Conservation (phyloP, 1,284 basidiomycete genomes). For the Marasmius fiardii region DNA sequence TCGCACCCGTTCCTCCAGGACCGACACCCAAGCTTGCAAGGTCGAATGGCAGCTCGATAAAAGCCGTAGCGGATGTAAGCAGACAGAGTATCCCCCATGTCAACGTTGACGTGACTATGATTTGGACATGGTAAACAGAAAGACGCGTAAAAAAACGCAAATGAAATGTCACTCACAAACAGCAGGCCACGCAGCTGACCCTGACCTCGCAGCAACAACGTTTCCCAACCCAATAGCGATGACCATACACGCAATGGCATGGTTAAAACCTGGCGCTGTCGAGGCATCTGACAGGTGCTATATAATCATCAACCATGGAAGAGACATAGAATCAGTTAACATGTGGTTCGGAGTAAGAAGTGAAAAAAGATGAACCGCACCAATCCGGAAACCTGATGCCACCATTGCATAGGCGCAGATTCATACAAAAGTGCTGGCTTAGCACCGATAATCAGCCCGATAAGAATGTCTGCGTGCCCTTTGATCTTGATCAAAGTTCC, state of each 20-base stretch:
- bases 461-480: neutral
- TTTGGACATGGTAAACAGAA: neutral
- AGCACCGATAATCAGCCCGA: neutral
- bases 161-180: constrained; percentile 15
- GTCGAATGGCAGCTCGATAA: neutral
- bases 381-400: neutral
- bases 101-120: constrained; percentile 23
- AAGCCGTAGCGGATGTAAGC: constrained; percentile 16
- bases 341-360: neutral
- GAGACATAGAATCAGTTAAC: too few species aligned
- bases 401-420: neutral
- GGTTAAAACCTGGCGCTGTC: constrained; percentile 26
- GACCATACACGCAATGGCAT: constrained; percentile 28
- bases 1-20: neutral
- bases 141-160: neutral
- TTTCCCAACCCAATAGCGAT: constrained; percentile 25
- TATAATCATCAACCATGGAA: too few species aligned
- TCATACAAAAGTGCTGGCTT: neutral
- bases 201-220: constrained; percentile 19
- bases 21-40: neutral
- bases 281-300: constrained; percentile 23
- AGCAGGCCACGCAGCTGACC: constrained; percentile 16
- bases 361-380: too few species aligned
- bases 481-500: neutral
- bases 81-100: constrained; percentile 23